These are phyloP conservation scores for Fusarium compactum DNA, from an alignment of 2,329 filamentous ascomycete species.

Conservation along the genomic window DNA sequence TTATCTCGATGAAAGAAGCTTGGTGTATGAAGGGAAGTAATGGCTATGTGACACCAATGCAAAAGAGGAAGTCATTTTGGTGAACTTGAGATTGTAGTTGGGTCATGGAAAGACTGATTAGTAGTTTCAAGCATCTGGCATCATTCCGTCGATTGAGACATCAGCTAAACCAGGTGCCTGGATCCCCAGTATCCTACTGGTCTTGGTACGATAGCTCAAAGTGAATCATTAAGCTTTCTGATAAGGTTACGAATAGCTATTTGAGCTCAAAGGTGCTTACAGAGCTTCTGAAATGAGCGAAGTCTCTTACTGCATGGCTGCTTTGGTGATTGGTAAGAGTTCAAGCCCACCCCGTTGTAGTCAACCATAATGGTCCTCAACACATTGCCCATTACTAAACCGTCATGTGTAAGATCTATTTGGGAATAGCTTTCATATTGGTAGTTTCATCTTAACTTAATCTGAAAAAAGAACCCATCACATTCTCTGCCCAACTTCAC, in stretches of 20 bases:
- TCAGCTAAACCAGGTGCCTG: not conserved
- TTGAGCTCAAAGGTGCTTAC: not conserved
- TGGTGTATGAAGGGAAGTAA: not conserved
- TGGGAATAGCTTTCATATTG: slow-evolving; percentile 7
- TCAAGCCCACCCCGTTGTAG: not conserved
- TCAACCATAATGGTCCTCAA: not conserved
- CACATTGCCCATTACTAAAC: not conserved
- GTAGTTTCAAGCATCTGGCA: not conserved
- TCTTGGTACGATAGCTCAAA: not conserved
- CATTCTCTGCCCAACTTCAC: not conserved
- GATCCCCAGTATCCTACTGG: not conserved
- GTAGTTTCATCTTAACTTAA: not conserved
- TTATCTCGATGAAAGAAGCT: not conserved
- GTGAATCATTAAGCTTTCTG: not conserved
- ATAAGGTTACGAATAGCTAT: not conserved
- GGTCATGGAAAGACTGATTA: not conserved
- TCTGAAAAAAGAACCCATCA: not conserved
- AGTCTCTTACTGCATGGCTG: not conserved
- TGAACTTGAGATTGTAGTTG: not conserved
- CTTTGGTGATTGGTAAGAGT: not conserved
- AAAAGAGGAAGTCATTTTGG: not conserved
- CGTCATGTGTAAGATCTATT: not conserved
- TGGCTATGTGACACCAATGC: not conserved
- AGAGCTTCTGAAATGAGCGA: not conserved
- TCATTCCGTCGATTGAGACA: not conserved